Evolutionary conservation across 345 rosid species (phyloP).

Genomic region (Populus euphratica): DNA sequence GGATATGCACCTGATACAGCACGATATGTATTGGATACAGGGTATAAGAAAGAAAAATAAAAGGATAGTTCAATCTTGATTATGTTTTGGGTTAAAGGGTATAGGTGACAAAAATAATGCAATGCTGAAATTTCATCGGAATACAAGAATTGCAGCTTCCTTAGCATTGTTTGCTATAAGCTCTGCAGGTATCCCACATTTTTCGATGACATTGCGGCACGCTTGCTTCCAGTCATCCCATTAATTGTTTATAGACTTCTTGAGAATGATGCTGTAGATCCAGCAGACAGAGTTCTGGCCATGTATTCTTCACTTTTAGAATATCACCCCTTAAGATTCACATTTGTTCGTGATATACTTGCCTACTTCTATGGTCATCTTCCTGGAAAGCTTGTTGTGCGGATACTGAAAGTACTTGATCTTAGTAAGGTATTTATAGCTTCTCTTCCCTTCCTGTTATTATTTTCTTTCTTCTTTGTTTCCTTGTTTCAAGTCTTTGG

Average conservation of each 20-base stretch:
- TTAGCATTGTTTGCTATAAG: slow-evolving; percentile 16
- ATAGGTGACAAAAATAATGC: too few relatives aligned
- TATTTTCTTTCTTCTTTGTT: neutral
- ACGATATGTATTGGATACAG: too few relatives aligned
- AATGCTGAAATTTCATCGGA: neutral
- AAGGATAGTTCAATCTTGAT: too few relatives aligned
- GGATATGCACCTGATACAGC: too few relatives aligned
- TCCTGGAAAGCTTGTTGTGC: slow-evolving; percentile 66
- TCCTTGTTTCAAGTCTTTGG: slow-evolving; percentile 1
- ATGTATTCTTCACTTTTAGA: slow-evolving; percentile 61
- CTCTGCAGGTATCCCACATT: slow-evolving; percentile 81
- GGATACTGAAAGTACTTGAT: slow-evolving; percentile 79
- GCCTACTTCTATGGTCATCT: slow-evolving; percentile 95
- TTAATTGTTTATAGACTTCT: slow-evolving; percentile 85
- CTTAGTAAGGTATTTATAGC: slow-evolving; percentile 62
- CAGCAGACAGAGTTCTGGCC: slow-evolving; percentile 66
- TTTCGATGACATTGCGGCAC: slow-evolving; percentile 90
- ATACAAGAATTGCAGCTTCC: neutral
- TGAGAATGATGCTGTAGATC: slow-evolving; percentile 80
- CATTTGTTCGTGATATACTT: slow-evolving; percentile 94
- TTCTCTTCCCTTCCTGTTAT: neutral
- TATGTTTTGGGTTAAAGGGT: too few relatives aligned
- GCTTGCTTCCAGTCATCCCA: slow-evolving; percentile 91
- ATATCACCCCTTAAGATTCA: slow-evolving; percentile 80
- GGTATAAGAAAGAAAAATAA: too few relatives aligned